Evolutionary conservation across 2,329 filamentous ascomycete species (phyloP), one percentile per base, ranked within the genome.

Genomic region (Ophiognomonia clavigignenti-juglandacearum): DNA sequence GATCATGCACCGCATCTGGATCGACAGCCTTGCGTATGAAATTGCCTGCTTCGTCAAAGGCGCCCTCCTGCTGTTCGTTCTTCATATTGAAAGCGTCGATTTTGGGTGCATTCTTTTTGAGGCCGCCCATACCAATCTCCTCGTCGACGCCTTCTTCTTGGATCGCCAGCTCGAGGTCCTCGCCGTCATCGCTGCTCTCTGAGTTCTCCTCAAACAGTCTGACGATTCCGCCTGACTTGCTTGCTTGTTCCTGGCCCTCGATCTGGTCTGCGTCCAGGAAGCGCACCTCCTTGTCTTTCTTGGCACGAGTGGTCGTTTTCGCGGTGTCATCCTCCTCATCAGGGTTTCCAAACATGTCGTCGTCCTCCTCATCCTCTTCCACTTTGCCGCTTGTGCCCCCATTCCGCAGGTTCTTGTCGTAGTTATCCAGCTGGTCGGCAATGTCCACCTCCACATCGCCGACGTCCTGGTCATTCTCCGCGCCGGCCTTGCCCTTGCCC

Each of bases 11-110:
- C 0, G 91, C 88, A 57, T 97, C 90, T 1, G 89, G 88, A 58
- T 98, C 93, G 8, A 71, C 79, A 0, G 91, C 91, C 65, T 95
- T 95, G 47, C 93, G 82, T 37, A 98, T 82, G 63, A 83, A 98
- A 64, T 97, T 98, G 9, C 92, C 92, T 1, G 83, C 73, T 57
- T 93, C 86, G 62, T 98, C 93, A 59, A 96, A 98, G 10, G 83
- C 78, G 1, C 93, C 93, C 57, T 97, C 92, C 60, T 97, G 90
- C 64, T 95, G 84, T 65, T 98, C 93, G 11, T 80, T 72, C 50
- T 81, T 83, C 75, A 98, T 87, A 61, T 98, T 97, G 75, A 98
- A 98, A 3, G 92, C 92, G 64, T 97, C 93, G 6, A 98, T 77
- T 63, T 93, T 88, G 2, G 93, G 93, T 2, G 93, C 93, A 64